Conservation (phyloP, 164 flowering plant species). For the Warburgia ugandensis region DNA sequence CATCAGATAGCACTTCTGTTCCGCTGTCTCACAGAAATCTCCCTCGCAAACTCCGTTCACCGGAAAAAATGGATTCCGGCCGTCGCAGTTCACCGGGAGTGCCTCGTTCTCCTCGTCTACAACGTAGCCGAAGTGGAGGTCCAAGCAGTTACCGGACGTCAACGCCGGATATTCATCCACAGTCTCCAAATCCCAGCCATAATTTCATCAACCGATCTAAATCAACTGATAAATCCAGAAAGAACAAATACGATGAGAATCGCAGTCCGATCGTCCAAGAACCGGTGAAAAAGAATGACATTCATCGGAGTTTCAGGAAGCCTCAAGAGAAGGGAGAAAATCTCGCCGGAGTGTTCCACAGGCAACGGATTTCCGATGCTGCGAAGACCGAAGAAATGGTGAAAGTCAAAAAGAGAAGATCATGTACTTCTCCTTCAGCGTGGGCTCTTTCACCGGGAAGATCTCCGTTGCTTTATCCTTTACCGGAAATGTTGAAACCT, state of each 20-base stretch:
- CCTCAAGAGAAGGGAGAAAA: too few species aligned
- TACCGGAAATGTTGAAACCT: slow-evolving; percentile 4
- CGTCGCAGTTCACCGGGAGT: slow-evolving; percentile 5
- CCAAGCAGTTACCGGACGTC: too few species aligned
- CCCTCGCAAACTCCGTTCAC: too few species aligned
- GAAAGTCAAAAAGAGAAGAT: slow-evolving; percentile 17
- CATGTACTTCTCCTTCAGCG: slow-evolving; percentile 44
- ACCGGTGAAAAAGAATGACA: not conserved
- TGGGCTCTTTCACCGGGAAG: slow-evolving; percentile 83
- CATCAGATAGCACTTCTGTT: too few species aligned
- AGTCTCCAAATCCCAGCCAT: too few species aligned
- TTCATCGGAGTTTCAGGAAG: slow-evolving; percentile 2
- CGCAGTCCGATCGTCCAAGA: not conserved
- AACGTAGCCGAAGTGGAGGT: slow-evolving; percentile 25
- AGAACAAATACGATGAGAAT: slow-evolving; percentile 7
- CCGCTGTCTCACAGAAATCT: too few species aligned
- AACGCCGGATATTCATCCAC: too few species aligned
- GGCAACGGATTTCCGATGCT: not conserved
- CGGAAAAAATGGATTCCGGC: not conserved
- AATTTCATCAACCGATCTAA: too few species aligned
- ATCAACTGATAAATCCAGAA: slow-evolving; percentile 15
- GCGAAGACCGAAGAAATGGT: not conserved
- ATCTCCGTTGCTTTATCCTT: slow-evolving; percentile 8
- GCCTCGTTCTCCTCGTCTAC: slow-evolving; percentile 22
- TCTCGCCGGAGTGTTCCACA: not conserved